Evolutionary conservation across 306 rosid genomes (phyloP).

Genomic region (Abrus precatorius): DNA sequence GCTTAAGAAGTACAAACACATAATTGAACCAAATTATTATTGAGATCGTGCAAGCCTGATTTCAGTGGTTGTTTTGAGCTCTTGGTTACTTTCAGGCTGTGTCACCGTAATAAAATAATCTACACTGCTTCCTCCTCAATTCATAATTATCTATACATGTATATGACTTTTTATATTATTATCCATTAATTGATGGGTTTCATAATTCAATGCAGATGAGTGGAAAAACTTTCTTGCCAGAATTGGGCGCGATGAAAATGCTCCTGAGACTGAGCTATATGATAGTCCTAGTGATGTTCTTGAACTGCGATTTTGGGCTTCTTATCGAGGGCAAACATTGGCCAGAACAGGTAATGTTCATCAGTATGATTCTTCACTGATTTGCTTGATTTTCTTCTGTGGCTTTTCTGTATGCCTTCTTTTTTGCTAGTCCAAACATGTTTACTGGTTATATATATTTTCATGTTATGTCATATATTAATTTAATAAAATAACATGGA

Average conservation of each 20-base stretch:
- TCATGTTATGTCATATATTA: background rate
- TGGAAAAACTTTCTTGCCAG: constrained; percentile 95
- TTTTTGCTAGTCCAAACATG: background rate
- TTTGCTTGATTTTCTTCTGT: constrained; percentile 21
- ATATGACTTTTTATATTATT: background rate
- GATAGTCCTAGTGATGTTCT: constrained; percentile 74
- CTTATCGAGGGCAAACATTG: constrained; percentile 95
- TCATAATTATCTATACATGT: background rate
- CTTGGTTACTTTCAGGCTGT: background rate
- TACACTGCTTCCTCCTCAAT: background rate
- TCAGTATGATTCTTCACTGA: background rate
- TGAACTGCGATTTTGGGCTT: constrained; percentile 96
- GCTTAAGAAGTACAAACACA: background rate
- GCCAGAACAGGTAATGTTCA: constrained; percentile 87
- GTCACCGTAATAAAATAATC: background rate
- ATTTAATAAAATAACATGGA: background rate
- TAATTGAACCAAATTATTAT: background rate
- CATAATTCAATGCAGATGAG: constrained; percentile 67
- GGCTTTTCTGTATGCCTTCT: background rate
- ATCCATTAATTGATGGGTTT: constrained; percentile 6
- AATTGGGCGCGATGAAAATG: constrained; percentile 83
- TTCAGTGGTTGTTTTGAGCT: background rate
- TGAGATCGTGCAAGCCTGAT: background rate
- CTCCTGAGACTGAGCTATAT: constrained; percentile 66
- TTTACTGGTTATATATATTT: background rate